phyloP scores from a whole-genome alignment of 1,284 basidiomycete genomes.

The Apiotrichum mycotoxinovorans region DNA sequence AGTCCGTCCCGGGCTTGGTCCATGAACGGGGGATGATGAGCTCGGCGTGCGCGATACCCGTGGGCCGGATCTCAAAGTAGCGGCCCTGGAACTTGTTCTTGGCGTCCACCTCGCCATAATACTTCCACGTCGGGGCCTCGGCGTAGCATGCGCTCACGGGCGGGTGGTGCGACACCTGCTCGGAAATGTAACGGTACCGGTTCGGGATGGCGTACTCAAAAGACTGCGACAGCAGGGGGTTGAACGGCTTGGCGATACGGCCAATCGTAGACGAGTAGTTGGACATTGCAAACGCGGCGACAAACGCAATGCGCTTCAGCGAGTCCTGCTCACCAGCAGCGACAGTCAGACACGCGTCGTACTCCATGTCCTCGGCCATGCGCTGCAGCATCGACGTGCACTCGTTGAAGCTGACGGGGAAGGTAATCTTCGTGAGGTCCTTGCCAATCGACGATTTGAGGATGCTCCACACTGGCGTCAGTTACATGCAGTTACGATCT shows the following conservation, averaged over 20 bases:
- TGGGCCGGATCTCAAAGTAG: constrained; percentile 93
- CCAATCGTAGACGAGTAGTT: constrained; percentile 97
- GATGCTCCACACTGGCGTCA: constrained; percentile 71
- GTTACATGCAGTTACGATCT: constrained; percentile 12
- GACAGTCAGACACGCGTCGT: constrained; percentile 76
- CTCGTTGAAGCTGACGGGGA: constrained; percentile 95
- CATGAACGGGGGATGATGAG: constrained; percentile 71
- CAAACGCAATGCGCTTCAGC: constrained; percentile 80
- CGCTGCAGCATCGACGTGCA: constrained; percentile 88
- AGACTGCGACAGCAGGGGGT: constrained; percentile 69
- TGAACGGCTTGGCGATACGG: constrained; percentile 92
- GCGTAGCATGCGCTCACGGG: constrained; percentile 97
- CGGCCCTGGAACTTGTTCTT: constrained; percentile 95
- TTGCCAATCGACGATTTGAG: constrained; percentile 96
- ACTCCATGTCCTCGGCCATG: constrained; percentile 90
- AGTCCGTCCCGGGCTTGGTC: constrained; percentile 38
- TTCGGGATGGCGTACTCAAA: constrained; percentile 92
- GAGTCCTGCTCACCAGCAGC: constrained; percentile 75
- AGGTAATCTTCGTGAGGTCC: constrained; percentile 88
- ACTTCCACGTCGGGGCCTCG: constrained; percentile 83
- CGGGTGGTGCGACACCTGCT: constrained; percentile 95
- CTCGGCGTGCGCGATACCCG: constrained; percentile 86
- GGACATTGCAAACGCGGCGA: constrained; percentile 93
- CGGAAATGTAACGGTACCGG: constrained; percentile 86
- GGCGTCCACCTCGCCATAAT: constrained; percentile 75